phyloP scores from a whole-genome alignment of 371 early-diverging fungal genomes.

The Actinomortierella wolfii region DNA sequence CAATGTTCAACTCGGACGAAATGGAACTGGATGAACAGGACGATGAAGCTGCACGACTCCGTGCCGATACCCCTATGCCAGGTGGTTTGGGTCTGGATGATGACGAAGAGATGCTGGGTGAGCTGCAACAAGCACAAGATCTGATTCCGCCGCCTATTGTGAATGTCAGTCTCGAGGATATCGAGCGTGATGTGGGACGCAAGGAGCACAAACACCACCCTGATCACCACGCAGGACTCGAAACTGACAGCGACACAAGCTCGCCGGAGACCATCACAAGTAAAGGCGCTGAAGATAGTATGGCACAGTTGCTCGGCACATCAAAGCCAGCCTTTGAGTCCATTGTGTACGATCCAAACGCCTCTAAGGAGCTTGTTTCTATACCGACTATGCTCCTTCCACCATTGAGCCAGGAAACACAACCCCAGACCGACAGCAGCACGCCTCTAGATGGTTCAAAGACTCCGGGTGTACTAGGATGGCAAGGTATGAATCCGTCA shows the following conservation, averaged over 20 bases:
- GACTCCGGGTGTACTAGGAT: not conserved
- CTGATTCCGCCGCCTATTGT: slow-evolving; percentile 35
- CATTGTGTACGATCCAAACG: slow-evolving; percentile 27
- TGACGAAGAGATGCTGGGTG: slow-evolving; percentile 39
- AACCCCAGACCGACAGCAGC: not conserved
- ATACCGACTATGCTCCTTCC: slow-evolving; percentile 32
- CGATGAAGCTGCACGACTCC: slow-evolving; percentile 39
- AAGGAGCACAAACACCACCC: not conserved
- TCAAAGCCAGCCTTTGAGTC: slow-evolving; percentile 24
- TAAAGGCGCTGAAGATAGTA: too few relatives aligned
- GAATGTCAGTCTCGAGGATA: slow-evolving; percentile 23
- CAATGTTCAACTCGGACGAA: slow-evolving; percentile 45
- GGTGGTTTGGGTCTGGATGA: slow-evolving; percentile 44
- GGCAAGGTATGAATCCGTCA: not conserved
- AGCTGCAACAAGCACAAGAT: slow-evolving; percentile 37
- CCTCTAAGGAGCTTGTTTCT: slow-evolving; percentile 31
- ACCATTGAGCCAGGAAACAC: not conserved
- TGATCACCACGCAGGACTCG: too few relatives aligned
- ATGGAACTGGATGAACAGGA: slow-evolving; percentile 44
- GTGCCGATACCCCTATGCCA: slow-evolving; percentile 46
- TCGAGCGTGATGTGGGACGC: slow-evolving; percentile 5
- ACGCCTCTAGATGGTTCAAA: not conserved
- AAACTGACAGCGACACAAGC: too few relatives aligned
- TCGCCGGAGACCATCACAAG: too few relatives aligned
- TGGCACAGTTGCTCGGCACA: slow-evolving; percentile 3